Conservation (phyloP, 768 basidiomycete genomes). For the Trametes coccinea region DNA sequence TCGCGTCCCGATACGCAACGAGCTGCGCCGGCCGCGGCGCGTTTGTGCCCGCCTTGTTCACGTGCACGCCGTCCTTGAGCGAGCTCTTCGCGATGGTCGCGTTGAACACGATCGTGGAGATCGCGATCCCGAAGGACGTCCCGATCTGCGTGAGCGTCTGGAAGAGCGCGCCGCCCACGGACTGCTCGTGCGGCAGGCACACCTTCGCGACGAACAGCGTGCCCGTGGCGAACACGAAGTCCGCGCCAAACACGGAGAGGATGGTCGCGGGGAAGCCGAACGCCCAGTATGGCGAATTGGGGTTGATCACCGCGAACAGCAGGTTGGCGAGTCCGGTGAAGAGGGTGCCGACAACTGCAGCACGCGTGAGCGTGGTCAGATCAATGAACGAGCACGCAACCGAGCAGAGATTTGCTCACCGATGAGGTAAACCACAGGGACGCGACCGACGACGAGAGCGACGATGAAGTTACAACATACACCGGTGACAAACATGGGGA, state of each 20-base stretch:
- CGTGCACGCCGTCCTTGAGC: conserved; percentile 32
- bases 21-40: conserved; percentile 43
- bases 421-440: conserved; percentile 58
- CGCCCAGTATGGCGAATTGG: conserved; percentile 66
- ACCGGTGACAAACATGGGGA: conserved; percentile 76
- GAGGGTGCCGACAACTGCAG: conserved; percentile 52
- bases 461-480: conserved; percentile 62
- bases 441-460: conserved; percentile 55
- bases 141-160: conserved; percentile 72
- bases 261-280: conserved; percentile 70
- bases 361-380: not conserved
- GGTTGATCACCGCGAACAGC: conserved; percentile 67
- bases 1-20: conserved; percentile 60
- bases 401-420: conserved; percentile 36
- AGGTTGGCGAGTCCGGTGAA: conserved; percentile 59
- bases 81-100: conserved; percentile 42
- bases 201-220: conserved; percentile 64
- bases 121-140: conserved; percentile 66
- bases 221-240: conserved; percentile 74
- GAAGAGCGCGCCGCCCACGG: too few species aligned
- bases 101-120: conserved; percentile 72
- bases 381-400: not conserved
- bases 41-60: conserved; percentile 32
- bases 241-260: conserved; percentile 69
- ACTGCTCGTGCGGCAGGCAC: too few species aligned